These are phyloP conservation scores for Papilionanthe hybrid DNA, from an alignment of 116 monocot genomes.

Conservation along the genomic window DNA sequence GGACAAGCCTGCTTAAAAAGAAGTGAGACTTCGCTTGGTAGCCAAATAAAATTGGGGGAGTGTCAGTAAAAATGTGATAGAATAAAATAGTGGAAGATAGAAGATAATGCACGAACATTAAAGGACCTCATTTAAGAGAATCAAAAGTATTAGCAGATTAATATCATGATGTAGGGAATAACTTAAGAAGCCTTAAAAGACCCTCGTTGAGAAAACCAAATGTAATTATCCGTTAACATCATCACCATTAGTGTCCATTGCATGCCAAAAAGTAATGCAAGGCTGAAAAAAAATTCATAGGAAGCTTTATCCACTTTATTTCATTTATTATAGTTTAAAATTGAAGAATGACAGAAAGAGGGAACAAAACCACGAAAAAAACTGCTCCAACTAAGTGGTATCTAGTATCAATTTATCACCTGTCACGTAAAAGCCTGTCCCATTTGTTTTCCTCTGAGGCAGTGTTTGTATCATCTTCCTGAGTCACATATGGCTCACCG, in stretches of 20 bases:
- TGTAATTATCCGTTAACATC: background rate
- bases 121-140: background rate
- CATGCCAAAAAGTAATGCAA: background rate
- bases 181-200: background rate
- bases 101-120: background rate
- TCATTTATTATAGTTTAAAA: background rate
- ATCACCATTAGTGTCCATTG: background rate
- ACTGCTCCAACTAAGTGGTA: background rate
- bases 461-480: conserved; percentile 49
- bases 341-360: background rate
- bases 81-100: background rate
- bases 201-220: background rate
- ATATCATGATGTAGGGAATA: background rate
- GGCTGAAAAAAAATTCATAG: background rate
- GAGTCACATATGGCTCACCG: conserved; percentile 48
- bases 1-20: background rate
- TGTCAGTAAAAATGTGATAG: background rate
- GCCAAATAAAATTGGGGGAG: background rate
- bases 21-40: background rate
- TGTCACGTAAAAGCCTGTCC: conserved; percentile 85
- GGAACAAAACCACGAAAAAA: background rate
- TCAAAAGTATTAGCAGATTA: background rate
- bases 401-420: conserved; percentile 34
- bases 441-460: conserved; percentile 81
- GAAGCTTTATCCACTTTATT: background rate